Conservation (phyloP, 176 grass and related monocot genomes). For the Ananas comosus region DNA sequence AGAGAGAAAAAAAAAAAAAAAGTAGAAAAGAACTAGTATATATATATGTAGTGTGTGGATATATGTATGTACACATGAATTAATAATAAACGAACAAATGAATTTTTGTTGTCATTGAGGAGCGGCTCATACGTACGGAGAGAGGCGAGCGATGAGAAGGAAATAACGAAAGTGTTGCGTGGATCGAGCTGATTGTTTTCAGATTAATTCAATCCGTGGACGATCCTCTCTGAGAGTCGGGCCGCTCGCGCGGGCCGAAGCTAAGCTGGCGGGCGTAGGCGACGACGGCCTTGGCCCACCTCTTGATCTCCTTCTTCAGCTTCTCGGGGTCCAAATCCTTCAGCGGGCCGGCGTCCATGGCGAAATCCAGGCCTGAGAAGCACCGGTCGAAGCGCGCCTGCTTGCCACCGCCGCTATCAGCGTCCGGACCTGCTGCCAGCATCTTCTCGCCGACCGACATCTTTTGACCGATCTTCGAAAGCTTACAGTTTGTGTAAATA, state of each 20-base stretch:
- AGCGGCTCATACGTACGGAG: conserved; percentile 5
- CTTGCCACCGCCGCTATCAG: conserved; percentile 1
- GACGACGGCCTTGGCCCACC: conserved; percentile 70
- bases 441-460: conserved; percentile 21
- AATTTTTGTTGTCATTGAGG: conserved; percentile 1
- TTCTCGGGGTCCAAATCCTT: conserved; percentile 51
- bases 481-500: too few relatives aligned
- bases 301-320: conserved; percentile 52
- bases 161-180: neutral
- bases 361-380: conserved; percentile 32
- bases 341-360: conserved; percentile 22
- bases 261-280: conserved; percentile 56
- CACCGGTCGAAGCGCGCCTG: conserved; percentile 32
- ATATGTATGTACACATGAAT: neutral
- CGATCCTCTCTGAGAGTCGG: conserved; percentile 8
- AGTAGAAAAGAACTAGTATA: neutral
- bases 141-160: neutral
- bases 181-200: neutral
- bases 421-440: neutral
- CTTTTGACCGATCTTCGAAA: too few relatives aligned
- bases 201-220: neutral
- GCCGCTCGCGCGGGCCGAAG: conserved; percentile 32
- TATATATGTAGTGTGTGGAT: neutral
- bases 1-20: neutral
- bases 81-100: conserved; percentile 12